Evolutionary conservation across 768 basidiomycete species (phyloP).

Genomic region (Artomyces pyxidatus): DNA sequence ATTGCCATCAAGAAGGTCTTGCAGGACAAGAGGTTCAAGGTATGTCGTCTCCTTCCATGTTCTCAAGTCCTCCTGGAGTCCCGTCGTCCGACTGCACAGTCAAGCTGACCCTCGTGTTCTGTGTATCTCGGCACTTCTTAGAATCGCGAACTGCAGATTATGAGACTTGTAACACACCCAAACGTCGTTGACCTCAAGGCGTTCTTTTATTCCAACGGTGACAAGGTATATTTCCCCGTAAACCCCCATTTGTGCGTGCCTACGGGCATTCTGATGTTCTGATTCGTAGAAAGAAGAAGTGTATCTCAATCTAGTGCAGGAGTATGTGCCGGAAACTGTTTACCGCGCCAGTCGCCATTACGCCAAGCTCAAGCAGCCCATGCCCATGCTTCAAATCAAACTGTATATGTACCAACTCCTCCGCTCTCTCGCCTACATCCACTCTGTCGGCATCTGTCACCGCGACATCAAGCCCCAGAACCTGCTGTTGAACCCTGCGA

Average conservation of each 20-base stretch:
- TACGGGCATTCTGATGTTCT: not conserved
- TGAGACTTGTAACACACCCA: slow-evolving; percentile 93
- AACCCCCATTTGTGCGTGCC: too few species aligned
- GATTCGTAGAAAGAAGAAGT: slow-evolving; percentile 90
- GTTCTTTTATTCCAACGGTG: slow-evolving; percentile 99
- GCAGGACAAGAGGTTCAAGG: slow-evolving; percentile 99
- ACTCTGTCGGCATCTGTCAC: slow-evolving; percentile 98
- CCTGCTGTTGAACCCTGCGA: slow-evolving; percentile 91
- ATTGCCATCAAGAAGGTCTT: slow-evolving; percentile 99
- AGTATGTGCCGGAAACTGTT: slow-evolving; percentile 99
- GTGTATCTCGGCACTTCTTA: too few species aligned
- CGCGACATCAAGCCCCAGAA: slow-evolving; percentile 99
- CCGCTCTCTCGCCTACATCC: slow-evolving; percentile 97
- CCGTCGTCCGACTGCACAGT: too few species aligned
- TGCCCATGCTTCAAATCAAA: slow-evolving; percentile 99
- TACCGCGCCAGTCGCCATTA: slow-evolving; percentile 99
- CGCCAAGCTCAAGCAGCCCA: slow-evolving; percentile 98
- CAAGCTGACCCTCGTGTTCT: too few species aligned
- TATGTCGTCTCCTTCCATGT: too few species aligned
- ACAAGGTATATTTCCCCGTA: slow-evolving; percentile 64
- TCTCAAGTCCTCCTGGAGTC: too few species aligned
- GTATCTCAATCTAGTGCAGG: slow-evolving; percentile 97
- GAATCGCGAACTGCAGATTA: slow-evolving; percentile 99
- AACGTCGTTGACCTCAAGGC: slow-evolving; percentile 97
- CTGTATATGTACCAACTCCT: slow-evolving; percentile 99